These are phyloP conservation scores for Castanea sativa DNA, from an alignment of 306 rosid genomes.

Conservation along the genomic window DNA sequence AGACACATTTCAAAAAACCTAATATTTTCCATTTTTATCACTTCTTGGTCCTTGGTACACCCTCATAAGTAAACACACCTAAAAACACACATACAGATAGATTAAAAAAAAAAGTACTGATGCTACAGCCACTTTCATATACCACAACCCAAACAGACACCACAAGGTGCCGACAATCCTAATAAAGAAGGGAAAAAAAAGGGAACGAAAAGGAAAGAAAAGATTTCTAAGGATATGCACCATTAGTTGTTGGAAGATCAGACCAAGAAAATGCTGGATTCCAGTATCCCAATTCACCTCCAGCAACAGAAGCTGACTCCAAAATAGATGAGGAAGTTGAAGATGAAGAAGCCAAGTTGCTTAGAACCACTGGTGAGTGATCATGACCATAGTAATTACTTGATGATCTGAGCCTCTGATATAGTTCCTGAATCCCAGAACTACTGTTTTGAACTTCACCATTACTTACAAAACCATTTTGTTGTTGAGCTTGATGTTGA, in stretches of 20 bases:
- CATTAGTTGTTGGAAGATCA: conserved; percentile 78
- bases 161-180: conserved; percentile 17
- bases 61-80: conserved; percentile 41
- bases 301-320: conserved; percentile 55
- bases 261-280: conserved; percentile 75
- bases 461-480: conserved; percentile 20
- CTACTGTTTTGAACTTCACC: conserved; percentile 43
- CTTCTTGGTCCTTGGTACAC: conserved; percentile 33
- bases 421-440: conserved; percentile 68
- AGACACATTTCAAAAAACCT: conserved; percentile 23
- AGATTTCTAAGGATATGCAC: conserved; percentile 61
- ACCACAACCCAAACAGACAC: conserved; percentile 36
- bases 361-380: conserved; percentile 40
- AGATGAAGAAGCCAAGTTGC: conserved; percentile 47
- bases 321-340: conserved; percentile 46
- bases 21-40: conserved; percentile 23
- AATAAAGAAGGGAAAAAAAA: neutral
- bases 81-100: conserved; percentile 28
- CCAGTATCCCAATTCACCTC: conserved; percentile 81
- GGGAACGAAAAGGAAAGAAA: neutral
- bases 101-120: conserved; percentile 2
- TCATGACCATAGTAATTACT: conserved; percentile 37
- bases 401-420: conserved; percentile 68
- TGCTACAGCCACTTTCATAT: conserved; percentile 38
- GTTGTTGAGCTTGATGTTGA: conserved; percentile 39